These are phyloP conservation scores for Puccinia polysora DNA, from an alignment of 1,284 basidiomycete species.

Conservation along the genomic window DNA sequence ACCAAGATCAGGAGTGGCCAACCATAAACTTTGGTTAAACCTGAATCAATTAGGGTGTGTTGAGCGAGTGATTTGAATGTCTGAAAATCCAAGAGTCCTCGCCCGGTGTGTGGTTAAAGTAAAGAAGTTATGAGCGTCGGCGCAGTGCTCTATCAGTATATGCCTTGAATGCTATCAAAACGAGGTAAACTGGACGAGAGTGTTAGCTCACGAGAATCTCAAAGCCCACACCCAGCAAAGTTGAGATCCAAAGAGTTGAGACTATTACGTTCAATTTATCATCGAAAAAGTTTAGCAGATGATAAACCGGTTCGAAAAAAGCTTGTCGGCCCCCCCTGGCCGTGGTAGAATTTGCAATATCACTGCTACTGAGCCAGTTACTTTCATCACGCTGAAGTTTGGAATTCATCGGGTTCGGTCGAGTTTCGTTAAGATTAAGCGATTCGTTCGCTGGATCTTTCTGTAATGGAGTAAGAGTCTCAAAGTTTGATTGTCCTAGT, in stretches of 20 bases:
- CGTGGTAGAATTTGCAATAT: too few relatives aligned
- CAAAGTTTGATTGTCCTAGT: too few relatives aligned
- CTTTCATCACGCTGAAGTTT: too few relatives aligned
- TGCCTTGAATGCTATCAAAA: background rate
- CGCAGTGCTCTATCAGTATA: background rate
- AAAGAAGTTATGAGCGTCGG: background rate
- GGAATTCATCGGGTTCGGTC: too few relatives aligned
- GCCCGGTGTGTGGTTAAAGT: too few relatives aligned
- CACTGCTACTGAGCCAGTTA: too few relatives aligned
- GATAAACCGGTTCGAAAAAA: background rate
- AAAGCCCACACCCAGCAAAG: conserved; percentile 16
- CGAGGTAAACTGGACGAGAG: background rate
- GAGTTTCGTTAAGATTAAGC: background rate
- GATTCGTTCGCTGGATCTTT: background rate
- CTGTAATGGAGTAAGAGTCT: background rate
- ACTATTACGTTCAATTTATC: conserved; percentile 13
- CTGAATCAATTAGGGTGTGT: conserved; percentile 14
- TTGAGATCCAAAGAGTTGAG: background rate
- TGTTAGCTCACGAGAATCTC: conserved; percentile 17
- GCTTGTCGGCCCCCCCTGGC: too few relatives aligned
- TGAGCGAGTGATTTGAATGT: conserved; percentile 35
- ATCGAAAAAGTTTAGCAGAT: conserved; percentile 9
- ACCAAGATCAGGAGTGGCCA: conserved; percentile 28
- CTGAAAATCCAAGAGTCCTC: too few relatives aligned
- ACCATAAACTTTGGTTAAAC: conserved; percentile 8